phyloP scores from a whole-genome alignment of 2,329 filamentous ascomycete species.

The Myriangium duriaei region DNA sequence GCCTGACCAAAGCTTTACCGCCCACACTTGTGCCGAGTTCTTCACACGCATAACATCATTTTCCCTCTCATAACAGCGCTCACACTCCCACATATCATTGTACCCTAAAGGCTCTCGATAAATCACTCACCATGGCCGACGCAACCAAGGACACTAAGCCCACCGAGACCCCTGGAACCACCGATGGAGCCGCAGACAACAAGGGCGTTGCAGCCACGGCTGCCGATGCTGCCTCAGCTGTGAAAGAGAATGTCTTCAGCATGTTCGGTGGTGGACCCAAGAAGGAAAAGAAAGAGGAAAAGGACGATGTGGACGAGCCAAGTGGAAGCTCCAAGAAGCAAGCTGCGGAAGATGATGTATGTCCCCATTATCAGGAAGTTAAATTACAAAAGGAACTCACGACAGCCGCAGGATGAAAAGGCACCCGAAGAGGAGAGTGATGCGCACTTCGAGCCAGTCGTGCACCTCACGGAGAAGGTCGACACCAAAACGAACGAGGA shows the following conservation, averaged over 20 bases:
- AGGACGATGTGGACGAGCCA: constrained; percentile 63
- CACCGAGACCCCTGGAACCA: constrained; percentile 9
- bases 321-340: constrained; percentile 70
- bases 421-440: constrained; percentile 56
- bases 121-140: constrained; percentile 9
- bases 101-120: too few species aligned
- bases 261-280: constrained; percentile 98
- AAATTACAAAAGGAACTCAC: neutral
- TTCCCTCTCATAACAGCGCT: too few species aligned
- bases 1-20: neutral
- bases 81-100: too few species aligned
- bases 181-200: constrained; percentile 26
- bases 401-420: constrained; percentile 22
- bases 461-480: constrained; percentile 91
- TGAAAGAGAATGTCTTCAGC: constrained; percentile 63
- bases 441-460: constrained; percentile 93
- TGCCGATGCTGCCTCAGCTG: constrained; percentile 25
- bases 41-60: too few species aligned
- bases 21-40: neutral
- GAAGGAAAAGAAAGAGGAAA: constrained; percentile 84
- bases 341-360: constrained; percentile 39
- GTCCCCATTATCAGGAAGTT: too few species aligned
- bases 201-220: constrained; percentile 27
- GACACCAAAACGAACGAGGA: constrained; percentile 98
- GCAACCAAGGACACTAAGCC: constrained; percentile 9